phyloP scores from a whole-genome alignment of 2,329 filamentous ascomycete genomes.

The Arthrocladium fulminans region DNA sequence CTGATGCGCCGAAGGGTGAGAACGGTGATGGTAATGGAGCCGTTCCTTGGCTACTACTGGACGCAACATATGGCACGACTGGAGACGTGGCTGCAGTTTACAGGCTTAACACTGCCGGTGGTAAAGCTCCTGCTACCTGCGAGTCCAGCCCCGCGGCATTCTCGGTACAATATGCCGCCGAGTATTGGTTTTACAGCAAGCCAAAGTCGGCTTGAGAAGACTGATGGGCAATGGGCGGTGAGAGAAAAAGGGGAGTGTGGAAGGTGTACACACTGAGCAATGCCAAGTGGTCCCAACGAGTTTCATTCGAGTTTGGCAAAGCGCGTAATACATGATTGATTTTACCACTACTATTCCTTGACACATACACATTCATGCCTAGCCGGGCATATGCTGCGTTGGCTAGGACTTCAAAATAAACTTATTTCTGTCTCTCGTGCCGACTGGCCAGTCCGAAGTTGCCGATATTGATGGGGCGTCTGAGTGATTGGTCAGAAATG shows the following conservation, averaged over 20 bases:
- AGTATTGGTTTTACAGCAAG: slow-evolving; percentile 57
- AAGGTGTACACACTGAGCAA: slow-evolving; percentile 1
- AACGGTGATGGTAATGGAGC: slow-evolving; percentile 53
- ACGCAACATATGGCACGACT: slow-evolving; percentile 44
- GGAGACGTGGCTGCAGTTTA: slow-evolving; percentile 58
- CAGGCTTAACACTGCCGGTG: slow-evolving; percentile 74
- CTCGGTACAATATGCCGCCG: slow-evolving; percentile 68
- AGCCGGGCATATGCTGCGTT: background rate
- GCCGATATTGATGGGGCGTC: background rate
- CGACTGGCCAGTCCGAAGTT: background rate
- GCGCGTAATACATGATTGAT: background rate
- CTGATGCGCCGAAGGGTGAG: slow-evolving; percentile 48
- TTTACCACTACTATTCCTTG: background rate
- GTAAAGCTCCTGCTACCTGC: slow-evolving; percentile 65
- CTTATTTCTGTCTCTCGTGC: background rate
- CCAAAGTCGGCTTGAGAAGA: background rate
- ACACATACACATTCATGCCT: background rate
- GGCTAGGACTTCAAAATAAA: background rate
- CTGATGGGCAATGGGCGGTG: background rate
- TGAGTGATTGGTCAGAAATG: background rate
- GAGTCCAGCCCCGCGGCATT: slow-evolving; percentile 53
- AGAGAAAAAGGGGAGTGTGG: background rate
- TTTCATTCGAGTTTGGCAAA: background rate
- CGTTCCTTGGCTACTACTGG: slow-evolving; percentile 73
- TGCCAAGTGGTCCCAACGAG: background rate